A percentile compares a stretch with the other conserved stretches of the same genome.
These are phyloP conservation scores for Boletus sensibilis DNA, from an alignment of 768 basidiomycete genomes.

Conservation along the genomic window DNA sequence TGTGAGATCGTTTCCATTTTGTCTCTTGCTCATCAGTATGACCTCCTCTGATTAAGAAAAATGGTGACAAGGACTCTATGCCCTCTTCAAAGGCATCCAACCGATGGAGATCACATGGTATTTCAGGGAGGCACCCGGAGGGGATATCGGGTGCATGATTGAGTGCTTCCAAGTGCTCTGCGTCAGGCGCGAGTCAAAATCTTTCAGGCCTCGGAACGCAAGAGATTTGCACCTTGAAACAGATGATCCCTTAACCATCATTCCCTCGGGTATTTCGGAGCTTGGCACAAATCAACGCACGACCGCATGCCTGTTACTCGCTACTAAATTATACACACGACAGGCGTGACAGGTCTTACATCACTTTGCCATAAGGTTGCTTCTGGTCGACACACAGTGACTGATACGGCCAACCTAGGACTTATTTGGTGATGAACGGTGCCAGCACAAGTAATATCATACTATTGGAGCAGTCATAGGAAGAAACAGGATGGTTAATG, in stretches of 20 bases:
- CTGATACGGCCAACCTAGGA: neutral
- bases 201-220: neutral
- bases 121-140: neutral
- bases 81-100: neutral
- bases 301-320: neutral
- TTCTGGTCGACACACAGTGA: neutral
- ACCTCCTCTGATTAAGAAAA: neutral
- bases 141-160: neutral
- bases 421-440: neutral
- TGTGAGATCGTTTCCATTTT: conserved; percentile 6
- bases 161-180: neutral
- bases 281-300: neutral
- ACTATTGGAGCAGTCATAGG: neutral
- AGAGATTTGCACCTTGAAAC: neutral
- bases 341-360: neutral
- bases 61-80: neutral
- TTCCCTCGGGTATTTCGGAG: conserved; percentile 2
- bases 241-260: neutral
- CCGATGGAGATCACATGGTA: neutral
- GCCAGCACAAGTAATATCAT: neutral
- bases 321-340: neutral
- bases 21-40: neutral
- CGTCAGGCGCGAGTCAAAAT: neutral
- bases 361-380: neutral
- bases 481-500: neutral